Evolutionary conservation across 2,329 filamentous ascomycete genomes (phyloP).

Genomic region (Xylaria sp.): DNA sequence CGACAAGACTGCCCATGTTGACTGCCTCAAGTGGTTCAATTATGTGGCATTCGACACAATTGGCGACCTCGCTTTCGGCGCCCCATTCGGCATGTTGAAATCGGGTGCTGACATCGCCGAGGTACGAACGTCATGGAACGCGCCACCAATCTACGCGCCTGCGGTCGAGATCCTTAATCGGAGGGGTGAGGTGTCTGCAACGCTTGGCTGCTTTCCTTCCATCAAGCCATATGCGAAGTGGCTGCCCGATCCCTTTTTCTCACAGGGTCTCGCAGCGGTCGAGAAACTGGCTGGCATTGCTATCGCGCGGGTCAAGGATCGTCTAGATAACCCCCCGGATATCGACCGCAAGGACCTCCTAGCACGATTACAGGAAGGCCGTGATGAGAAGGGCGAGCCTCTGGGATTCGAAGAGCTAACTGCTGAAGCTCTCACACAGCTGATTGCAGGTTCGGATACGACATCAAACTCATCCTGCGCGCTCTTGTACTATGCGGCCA

Average conservation of each 20-base stretch:
- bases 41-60: slow-evolving; percentile 68
- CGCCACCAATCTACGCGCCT: slow-evolving; percentile 73
- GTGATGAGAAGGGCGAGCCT: slow-evolving; percentile 79
- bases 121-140: slow-evolving; percentile 69
- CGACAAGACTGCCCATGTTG: slow-evolving; percentile 69
- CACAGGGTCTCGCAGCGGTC: slow-evolving; percentile 76
- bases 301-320: slow-evolving; percentile 79
- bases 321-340: slow-evolving; percentile 74
- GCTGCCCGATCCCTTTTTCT: slow-evolving; percentile 85
- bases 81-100: slow-evolving; percentile 84
- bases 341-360: slow-evolving; percentile 81
- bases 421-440: slow-evolving; percentile 87
- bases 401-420: slow-evolving; percentile 84
- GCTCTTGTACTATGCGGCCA: slow-evolving; percentile 78
- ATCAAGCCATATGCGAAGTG: slow-evolving; percentile 84
- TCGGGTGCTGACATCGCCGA: slow-evolving; percentile 81
- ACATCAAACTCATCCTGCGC: slow-evolving; percentile 85
- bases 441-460: slow-evolving; percentile 83
- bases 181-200: slow-evolving; percentile 84
- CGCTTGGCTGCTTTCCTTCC: slow-evolving; percentile 77
- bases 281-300: slow-evolving; percentile 88
- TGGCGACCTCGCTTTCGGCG: slow-evolving; percentile 73
- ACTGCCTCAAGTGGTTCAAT: slow-evolving; percentile 85
- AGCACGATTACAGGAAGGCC: slow-evolving; percentile 84
- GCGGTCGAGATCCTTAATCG: slow-evolving; percentile 91